Base-by-base conservation (phyloP, 257 asterid species). In the Avicennia marina region DNA sequence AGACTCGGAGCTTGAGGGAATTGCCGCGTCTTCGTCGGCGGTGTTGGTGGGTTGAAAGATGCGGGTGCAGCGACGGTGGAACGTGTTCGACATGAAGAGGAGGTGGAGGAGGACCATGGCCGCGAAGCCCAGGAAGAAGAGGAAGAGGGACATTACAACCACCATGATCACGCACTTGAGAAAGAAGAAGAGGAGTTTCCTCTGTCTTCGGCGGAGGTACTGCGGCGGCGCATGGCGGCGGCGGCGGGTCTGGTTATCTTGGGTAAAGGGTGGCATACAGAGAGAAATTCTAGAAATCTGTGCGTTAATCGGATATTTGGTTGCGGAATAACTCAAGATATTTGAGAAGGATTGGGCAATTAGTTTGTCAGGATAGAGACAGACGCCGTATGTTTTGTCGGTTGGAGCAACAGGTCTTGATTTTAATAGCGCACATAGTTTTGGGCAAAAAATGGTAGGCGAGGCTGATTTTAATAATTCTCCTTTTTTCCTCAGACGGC, bases 81-180 rank as follows among this genome's bases (percentile, higher is more conserved):
- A 69, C 72, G 87, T 66, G 64, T 77, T 67, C 53, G 90, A 78
- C 63, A 78, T 58, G 62, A 90, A 58, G 62, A 90, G 71, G 69
- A 90, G 83, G 75, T 87, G 91, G 45, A 85, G 64, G 80, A 90
- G 76, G 60, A 90, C 67, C 44, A 87, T 42, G 65, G 95, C 95
- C 4, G 96, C 94, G 74, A 90, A 79, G 24, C 98, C 94, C 10
- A 87, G 72, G 74, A 90, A 84, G 76, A 87, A 74, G 58, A 90
- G 90, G 75, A 87, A 87, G 53, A 90, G 78, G 58, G 86, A 77
- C 19, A 81, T 76, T 1, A 81, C 58, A 12, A 75, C 40, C 12
- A 76, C 68, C 98, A 90, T 90, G 47, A 87, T 70, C 16, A 72
- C 56, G 68, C 89, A 85, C 76, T 81, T 82, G 16, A 90, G 77